A percentile compares a stretch with the other conserved stretches of the same genome.
These are phyloP conservation scores for Cardamine resedifolia DNA, from an alignment of 345 rosid species.

Conservation along the genomic window DNA sequence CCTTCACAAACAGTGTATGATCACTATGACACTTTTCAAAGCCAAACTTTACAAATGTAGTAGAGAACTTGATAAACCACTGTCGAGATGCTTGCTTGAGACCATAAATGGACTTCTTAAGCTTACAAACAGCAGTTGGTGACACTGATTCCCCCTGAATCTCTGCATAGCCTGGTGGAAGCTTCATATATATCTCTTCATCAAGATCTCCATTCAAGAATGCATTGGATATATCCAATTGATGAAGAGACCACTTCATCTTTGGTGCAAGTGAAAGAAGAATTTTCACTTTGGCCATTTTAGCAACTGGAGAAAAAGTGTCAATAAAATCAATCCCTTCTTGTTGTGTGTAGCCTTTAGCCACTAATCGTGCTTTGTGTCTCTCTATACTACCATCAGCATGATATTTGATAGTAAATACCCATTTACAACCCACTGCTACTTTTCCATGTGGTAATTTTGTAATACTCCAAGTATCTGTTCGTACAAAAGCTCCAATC, in stretches of 20 bases:
- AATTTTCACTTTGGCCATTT: too few relatives aligned
- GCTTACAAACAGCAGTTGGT: too few relatives aligned
- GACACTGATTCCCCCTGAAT: too few relatives aligned
- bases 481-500: background rate
- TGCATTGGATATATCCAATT: background rate
- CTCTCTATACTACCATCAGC: background rate
- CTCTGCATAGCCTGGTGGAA: background rate
- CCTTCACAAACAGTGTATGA: background rate
- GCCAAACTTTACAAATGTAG: background rate
- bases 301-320: too few relatives aligned
- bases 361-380: background rate
- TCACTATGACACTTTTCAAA: background rate
- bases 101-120: too few relatives aligned
- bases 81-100: too few relatives aligned
- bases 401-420: background rate
- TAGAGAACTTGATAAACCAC: too few relatives aligned
- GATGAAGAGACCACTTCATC: background rate
- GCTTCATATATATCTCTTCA: background rate
- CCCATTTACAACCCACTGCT: background rate
- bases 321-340: background rate
- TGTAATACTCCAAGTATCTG: background rate
- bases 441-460: background rate
- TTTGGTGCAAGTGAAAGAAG: background rate
- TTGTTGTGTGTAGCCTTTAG: background rate
- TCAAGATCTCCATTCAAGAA: background rate